Conservation (phyloP, 2,329 filamentous ascomycete genomes). For the Fusarium austroafricanum region DNA sequence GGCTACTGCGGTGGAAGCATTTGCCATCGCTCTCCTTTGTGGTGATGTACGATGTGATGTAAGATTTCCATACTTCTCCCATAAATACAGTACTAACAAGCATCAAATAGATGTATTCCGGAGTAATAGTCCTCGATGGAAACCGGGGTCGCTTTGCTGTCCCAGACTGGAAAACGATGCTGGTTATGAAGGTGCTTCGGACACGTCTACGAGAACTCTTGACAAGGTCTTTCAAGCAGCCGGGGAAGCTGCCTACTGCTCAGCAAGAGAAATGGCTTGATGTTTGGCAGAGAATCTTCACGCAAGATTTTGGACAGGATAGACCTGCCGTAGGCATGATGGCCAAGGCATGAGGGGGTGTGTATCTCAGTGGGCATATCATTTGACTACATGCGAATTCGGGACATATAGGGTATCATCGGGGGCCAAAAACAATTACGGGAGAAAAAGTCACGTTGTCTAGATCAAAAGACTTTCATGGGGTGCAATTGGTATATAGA, state of each 20-base stretch:
- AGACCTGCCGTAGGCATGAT: constrained; percentile 43
- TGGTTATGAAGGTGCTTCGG: constrained; percentile 87
- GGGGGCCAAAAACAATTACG: background rate
- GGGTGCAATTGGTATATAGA: background rate
- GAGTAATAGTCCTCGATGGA: constrained; percentile 86
- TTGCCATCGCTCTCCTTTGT: constrained; percentile 85
- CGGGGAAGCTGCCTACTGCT: constrained; percentile 69
- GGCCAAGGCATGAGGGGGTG: constrained; percentile 46
- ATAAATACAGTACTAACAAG: background rate
- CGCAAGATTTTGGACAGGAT: constrained; percentile 59
- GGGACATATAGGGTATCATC: background rate
- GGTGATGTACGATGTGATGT: constrained; percentile 90
- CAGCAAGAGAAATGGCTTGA: constrained; percentile 81
- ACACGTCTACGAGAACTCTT: constrained; percentile 80
- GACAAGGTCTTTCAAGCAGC: constrained; percentile 75
- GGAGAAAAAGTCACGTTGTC: background rate
- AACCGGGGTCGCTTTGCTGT: constrained; percentile 87
- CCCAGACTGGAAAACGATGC: constrained; percentile 88
- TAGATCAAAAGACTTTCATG: background rate
- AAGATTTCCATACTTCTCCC: constrained; percentile 46
- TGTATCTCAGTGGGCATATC: background rate
- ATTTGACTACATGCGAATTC: background rate
- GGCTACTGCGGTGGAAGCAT: constrained; percentile 82
- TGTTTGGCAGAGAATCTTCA: constrained; percentile 78
- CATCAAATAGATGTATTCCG: constrained; percentile 77